Evolutionary conservation across 768 basidiomycete genomes (phyloP), one percentile per base, ranked within the genome.

Genomic region (Mycena galericulata): DNA sequence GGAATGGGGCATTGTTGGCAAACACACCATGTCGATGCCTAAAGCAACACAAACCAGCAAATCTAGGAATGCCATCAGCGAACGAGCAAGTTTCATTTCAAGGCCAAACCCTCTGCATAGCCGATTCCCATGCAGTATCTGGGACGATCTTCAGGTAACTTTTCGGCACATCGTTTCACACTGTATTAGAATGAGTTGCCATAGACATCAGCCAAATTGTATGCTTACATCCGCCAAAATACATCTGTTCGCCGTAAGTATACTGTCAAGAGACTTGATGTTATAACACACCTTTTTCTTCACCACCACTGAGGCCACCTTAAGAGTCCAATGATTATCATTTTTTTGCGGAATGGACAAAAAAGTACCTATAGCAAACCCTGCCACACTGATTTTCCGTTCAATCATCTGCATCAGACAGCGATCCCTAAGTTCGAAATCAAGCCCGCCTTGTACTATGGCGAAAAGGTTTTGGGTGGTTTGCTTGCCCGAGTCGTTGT

Each of bases 101-200:
- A n/a, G 27, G 29, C 22, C 69, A 40, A 67, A 93, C 93, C 94
- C 88, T 97, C 95, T 30, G 95, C 94, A 78, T 95, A 96, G 11
- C 95, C 95, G 46, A 97, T 87, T 2, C 95, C 96, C 95, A 97
- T 97, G 5, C 92, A 90, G 80, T 97, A 97, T 71, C 95, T 87
- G 11, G 95, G 95, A 49, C 93, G 87, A 73, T 96, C 94, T 76
- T 85, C 83, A 3, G 95, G 95, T 7, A 97, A 82, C 73, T 86
- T 90, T 43, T 89, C 90, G 17, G 94, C 86, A 74, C 95, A 97
- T 76, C 92, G 92, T 67, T 90, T 90, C 64, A 97, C 92, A 27
- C 95, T 94, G 72, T 41, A 49, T 17, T 26, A 6, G 6, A 15
- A 29, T 58, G 47, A 40, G 30, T 58, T 29, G 62, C 30, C 22